phyloP scores from a whole-genome alignment of 768 basidiomycete genomes.

The Baorangia bicolor region DNA sequence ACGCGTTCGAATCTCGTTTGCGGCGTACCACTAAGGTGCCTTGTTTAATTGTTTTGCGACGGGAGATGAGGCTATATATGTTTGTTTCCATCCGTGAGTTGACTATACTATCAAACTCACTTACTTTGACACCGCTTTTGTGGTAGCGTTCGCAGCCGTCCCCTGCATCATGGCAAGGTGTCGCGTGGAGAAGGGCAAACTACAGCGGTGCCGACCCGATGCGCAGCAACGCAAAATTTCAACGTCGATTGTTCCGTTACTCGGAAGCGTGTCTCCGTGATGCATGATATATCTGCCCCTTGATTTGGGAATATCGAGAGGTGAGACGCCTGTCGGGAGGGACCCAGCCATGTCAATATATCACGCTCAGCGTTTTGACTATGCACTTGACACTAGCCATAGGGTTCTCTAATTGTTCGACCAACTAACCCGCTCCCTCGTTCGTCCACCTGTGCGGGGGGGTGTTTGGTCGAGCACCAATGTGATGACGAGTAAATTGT shows the following conservation, averaged over 20 bases:
- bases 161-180: not conserved
- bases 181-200: not conserved
- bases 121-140: conserved; percentile 7
- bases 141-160: not conserved
- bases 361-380: too few relatives aligned
- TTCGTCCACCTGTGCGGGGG: not conserved
- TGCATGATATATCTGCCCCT: not conserved
- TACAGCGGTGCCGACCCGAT: not conserved
- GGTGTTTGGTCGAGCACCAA: too few relatives aligned
- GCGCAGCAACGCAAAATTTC: not conserved
- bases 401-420: too few relatives aligned
- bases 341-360: too few relatives aligned
- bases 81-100: conserved; percentile 10
- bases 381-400: not conserved
- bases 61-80: conserved; percentile 12
- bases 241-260: not conserved
- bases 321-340: not conserved
- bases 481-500: too few relatives aligned
- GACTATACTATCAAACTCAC: conserved; percentile 1
- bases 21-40: conserved; percentile 19
- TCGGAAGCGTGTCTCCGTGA: not conserved
- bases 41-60: conserved; percentile 16
- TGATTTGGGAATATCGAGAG: not conserved
- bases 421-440: too few relatives aligned
- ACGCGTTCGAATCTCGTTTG: conserved; percentile 21